These are phyloP conservation scores for Mollisiaceae sp. DNA, from an alignment of 2,329 filamentous ascomycete genomes.

Conservation along the genomic window DNA sequence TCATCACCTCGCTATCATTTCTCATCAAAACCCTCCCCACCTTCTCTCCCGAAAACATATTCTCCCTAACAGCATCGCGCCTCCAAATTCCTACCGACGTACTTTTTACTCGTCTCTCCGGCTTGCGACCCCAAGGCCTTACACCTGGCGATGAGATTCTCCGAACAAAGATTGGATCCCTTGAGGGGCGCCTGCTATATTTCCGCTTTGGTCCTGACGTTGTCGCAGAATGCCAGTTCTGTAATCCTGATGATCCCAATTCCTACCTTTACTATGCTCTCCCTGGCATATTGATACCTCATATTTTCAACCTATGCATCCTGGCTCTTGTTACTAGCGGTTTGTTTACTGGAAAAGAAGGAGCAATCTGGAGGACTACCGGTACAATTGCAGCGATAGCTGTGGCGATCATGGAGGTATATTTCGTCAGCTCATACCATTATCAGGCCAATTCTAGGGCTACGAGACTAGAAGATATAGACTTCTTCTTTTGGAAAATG, in stretches of 20 bases:
- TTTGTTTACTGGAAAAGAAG: constrained; percentile 66
- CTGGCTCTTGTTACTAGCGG: constrained; percentile 77
- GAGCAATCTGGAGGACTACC: constrained; percentile 69
- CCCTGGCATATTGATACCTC: constrained; percentile 74
- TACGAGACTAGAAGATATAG: constrained; percentile 65
- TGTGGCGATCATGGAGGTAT: constrained; percentile 69
- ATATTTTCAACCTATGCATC: constrained; percentile 76
- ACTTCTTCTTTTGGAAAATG: constrained; percentile 74
- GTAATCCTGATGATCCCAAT: constrained; percentile 68
- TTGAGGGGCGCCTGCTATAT: constrained; percentile 80
- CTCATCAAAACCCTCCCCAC: constrained; percentile 68
- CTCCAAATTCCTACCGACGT: constrained; percentile 86
- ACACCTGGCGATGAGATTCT: constrained; percentile 68
- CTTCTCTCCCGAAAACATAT: constrained; percentile 81
- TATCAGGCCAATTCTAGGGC: constrained; percentile 67
- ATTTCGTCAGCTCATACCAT: constrained; percentile 67
- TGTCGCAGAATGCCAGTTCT: constrained; percentile 81
- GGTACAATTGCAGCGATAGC: constrained; percentile 68
- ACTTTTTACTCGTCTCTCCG: constrained; percentile 76
- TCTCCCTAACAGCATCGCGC: constrained; percentile 76
- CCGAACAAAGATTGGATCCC: constrained; percentile 68
- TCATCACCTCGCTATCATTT: constrained; percentile 56
- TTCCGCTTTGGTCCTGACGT: constrained; percentile 79
- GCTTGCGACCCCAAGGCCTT: constrained; percentile 57
- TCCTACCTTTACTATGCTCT: constrained; percentile 83